Evolutionary conservation across 2,329 filamentous ascomycete genomes (phyloP), one percentile per base, ranked within the genome.

Genomic region (Volutella citrinella): DNA sequence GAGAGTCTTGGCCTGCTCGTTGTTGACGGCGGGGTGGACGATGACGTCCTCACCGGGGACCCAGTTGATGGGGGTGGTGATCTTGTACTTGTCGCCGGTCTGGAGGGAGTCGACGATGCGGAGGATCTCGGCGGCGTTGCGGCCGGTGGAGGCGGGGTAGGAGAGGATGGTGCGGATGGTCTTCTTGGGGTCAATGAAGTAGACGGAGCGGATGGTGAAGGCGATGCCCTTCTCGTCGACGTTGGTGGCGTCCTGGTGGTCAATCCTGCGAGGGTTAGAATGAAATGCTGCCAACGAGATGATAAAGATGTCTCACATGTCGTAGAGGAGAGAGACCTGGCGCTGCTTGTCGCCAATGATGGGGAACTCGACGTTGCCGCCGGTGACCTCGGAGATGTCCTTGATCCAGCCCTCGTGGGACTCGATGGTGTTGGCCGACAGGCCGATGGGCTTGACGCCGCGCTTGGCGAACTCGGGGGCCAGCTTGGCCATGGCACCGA

Each of bases 171-270:
- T 80, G 54, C 90, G 84, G 68, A 95, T 93, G 65, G 84, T 91
- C 82, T 95, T 95, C 66, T 79, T 80, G 46, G 89, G 89, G 72
- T 95, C 89, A 64, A 95, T 93, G 69, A 95, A 75, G 76, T 94
- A 95, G 60, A 95, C 90, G 52, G 85, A 88, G 56, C 90, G 87
- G 69, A 96, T 95, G 53, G 90, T 95, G 69, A 95, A 91, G 36
- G 89, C 88, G 52, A 91, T 85, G 52, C 84, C 84, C 76, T 87
- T 87, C 56, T 75, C 65, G 63, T 89, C 84, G 38, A 89, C 82
- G 67, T 89, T 89, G 69, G 81, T 85, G 54, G 81, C 77, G 64
- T 89, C 85, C 64, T 88, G 83, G 68, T 85, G 76, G 69, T 89
- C 84, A 55, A 90, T 72, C 76, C 76, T 81, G 51, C n/a, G 4